Conservation (phyloP, 176 grass and related monocot genomes). For the Secale cereale region DNA sequence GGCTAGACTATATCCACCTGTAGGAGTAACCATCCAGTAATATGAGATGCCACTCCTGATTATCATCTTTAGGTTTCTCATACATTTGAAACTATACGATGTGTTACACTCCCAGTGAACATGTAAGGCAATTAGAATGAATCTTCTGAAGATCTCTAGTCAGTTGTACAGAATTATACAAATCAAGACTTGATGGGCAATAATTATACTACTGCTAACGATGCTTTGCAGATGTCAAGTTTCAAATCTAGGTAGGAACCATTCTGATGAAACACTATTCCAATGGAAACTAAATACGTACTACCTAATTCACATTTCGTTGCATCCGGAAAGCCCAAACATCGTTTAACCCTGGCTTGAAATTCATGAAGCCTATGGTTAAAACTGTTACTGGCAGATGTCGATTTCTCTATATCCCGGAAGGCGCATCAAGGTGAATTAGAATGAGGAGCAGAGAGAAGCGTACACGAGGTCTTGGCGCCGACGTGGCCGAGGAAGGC, state of each 20-base stretch:
- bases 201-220: background rate
- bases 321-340: background rate
- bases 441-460: background rate
- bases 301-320: background rate
- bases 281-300: background rate
- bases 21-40: background rate
- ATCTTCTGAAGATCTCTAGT: background rate
- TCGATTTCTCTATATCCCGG: background rate
- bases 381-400: background rate
- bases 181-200: background rate
- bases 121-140: background rate
- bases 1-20: conserved; percentile 64
- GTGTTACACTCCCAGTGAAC: background rate
- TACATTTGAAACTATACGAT: background rate
- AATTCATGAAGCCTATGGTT: background rate
- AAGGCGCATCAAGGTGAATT: background rate
- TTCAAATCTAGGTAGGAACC: background rate
- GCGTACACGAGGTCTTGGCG: conserved; percentile 60
- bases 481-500: conserved; percentile 92
- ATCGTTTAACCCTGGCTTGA: background rate
- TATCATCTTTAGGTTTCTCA: background rate
- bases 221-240: background rate
- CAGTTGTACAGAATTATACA: conserved; percentile 9
- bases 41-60: background rate
- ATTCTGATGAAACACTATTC: background rate